Percentiles rank a stretch among this genome's conserved stretches.
phyloP scores from a whole-genome alignment of 768 basidiomycete species.

The Naganishia kalamii region DNA sequence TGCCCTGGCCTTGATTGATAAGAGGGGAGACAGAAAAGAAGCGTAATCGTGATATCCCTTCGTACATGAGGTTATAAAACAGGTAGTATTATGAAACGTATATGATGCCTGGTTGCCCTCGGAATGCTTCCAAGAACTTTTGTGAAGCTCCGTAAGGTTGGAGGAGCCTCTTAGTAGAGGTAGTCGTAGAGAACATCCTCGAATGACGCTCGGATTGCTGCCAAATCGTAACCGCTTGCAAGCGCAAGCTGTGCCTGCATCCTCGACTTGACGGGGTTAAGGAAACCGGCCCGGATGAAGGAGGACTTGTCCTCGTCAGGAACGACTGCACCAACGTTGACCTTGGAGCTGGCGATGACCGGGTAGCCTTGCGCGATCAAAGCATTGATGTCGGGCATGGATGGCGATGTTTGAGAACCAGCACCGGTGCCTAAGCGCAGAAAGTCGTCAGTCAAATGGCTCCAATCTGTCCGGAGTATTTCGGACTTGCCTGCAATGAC shows the following conservation, averaged over 20 bases:
- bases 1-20: too few species aligned
- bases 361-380: constrained; percentile 28
- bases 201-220: constrained; percentile 15
- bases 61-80: too few species aligned
- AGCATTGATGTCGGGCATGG: constrained; percentile 8
- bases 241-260: constrained; percentile 33
- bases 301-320: constrained; percentile 22
- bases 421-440: constrained; percentile 25
- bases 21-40: too few species aligned
- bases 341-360: constrained; percentile 26
- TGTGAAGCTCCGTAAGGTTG: background rate
- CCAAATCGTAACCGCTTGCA: constrained; percentile 26
- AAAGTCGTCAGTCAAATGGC: background rate
- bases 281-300: constrained; percentile 32
- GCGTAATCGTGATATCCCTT: too few species aligned
- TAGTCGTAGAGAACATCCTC: constrained; percentile 19
- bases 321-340: constrained; percentile 26
- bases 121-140: too few species aligned
- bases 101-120: too few species aligned
- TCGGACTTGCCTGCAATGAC: constrained; percentile 28
- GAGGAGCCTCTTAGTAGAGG: background rate
- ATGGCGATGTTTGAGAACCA: constrained; percentile 23
- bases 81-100: too few species aligned
- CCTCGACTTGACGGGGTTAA: constrained; percentile 31
- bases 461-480: too few species aligned